phyloP scores from a whole-genome alignment of 2,329 filamentous ascomycete species.

The Didymellaceae sp. region DNA sequence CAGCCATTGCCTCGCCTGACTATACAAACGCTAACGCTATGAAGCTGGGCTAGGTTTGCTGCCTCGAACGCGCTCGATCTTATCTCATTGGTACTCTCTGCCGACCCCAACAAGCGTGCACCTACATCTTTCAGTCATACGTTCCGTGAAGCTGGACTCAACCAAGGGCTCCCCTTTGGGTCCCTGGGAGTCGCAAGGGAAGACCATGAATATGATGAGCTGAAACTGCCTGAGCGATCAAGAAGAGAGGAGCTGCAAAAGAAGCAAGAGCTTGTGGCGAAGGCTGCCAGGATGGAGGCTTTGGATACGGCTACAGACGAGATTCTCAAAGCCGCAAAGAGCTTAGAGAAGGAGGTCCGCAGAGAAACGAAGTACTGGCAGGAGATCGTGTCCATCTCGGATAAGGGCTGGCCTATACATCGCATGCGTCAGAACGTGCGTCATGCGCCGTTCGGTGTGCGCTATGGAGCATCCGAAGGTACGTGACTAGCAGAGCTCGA shows the following conservation, averaged over 20 bases:
- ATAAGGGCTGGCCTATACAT: slow-evolving; percentile 81
- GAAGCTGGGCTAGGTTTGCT: slow-evolving; percentile 40
- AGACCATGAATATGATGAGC: slow-evolving; percentile 25
- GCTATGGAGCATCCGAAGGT: slow-evolving; percentile 87
- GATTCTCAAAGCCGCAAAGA: slow-evolving; percentile 72
- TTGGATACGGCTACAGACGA: slow-evolving; percentile 77
- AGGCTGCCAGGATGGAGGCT: slow-evolving; percentile 79
- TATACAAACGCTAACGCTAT: slow-evolving; percentile 14
- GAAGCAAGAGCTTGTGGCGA: slow-evolving; percentile 58
- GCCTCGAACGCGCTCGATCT: slow-evolving; percentile 44
- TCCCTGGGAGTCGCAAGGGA: slow-evolving; percentile 40
- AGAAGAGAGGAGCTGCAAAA: slow-evolving; percentile 43
- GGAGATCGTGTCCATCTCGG: slow-evolving; percentile 79
- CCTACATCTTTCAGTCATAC: slow-evolving; percentile 36
- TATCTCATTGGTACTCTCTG: slow-evolving; percentile 40
- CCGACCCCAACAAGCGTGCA: slow-evolving; percentile 36
- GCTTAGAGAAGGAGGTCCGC: slow-evolving; percentile 77
- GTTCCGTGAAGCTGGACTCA: slow-evolving; percentile 33
- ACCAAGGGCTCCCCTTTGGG: slow-evolving; percentile 46
- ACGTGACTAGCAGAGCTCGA: slow-evolving; percentile 22
- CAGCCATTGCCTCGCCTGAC: slow-evolving; percentile 57
- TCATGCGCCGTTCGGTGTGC: slow-evolving; percentile 80
- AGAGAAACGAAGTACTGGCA: slow-evolving; percentile 89
- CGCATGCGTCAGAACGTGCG: slow-evolving; percentile 55
- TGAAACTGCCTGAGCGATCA: slow-evolving; percentile 26